These are phyloP conservation scores for Trichothecium sympodiale DNA, from an alignment of 2,329 filamentous ascomycete species.

Conservation along the genomic window DNA sequence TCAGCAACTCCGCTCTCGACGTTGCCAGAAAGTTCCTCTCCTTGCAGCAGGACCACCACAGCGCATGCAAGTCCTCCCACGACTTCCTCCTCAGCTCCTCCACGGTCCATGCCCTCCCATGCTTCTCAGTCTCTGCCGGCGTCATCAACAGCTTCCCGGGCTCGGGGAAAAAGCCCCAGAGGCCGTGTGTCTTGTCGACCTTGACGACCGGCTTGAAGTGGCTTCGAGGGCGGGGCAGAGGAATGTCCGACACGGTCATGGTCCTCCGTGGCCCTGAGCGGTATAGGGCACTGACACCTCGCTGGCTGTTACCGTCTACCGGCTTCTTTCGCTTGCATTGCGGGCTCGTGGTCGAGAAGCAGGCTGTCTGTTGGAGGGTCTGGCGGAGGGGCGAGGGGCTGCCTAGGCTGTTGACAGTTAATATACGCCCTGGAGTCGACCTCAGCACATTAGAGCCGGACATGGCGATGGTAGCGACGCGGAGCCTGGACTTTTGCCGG, in stretches of 20 bases:
- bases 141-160: conserved; percentile 57
- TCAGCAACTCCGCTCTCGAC: conserved; percentile 54
- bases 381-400: conserved; percentile 2
- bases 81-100: conserved; percentile 81
- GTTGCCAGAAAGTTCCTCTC: conserved; percentile 88
- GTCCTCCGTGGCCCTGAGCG: conserved; percentile 64
- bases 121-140: conserved; percentile 57
- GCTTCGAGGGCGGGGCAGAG: conserved; percentile 60
- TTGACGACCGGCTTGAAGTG: conserved; percentile 47
- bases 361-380: conserved; percentile 9
- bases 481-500: not conserved
- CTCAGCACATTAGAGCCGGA: conserved; percentile 16
- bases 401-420: conserved; percentile 1
- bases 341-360: conserved; percentile 45
- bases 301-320: conserved; percentile 62
- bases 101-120: conserved; percentile 75
- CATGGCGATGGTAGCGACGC: conserved; percentile 13
- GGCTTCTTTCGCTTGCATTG: conserved; percentile 31
- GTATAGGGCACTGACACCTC: conserved; percentile 73
- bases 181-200: conserved; percentile 66
- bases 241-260: conserved; percentile 61
- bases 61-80: conserved; percentile 82
- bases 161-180: conserved; percentile 84
- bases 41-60: conserved; percentile 92
- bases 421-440: conserved; percentile 14